Conservation (phyloP, 257 asterid genomes). For the Rhazya stricta region DNA sequence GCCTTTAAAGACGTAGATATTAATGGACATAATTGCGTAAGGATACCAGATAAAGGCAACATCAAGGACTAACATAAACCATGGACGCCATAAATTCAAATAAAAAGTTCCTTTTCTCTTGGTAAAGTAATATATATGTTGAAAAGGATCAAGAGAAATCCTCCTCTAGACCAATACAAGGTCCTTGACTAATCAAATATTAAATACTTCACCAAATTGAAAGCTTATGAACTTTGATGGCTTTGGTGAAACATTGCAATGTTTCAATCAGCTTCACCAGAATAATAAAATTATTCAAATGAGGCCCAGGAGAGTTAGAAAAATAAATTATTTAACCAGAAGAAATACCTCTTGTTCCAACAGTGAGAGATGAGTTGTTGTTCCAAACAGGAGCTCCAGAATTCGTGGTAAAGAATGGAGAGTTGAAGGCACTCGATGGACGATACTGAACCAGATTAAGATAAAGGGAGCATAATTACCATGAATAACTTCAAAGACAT, state of each 20-base stretch:
- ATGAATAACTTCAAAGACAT: neutral
- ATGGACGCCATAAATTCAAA: neutral
- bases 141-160: neutral
- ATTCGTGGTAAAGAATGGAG: slow-evolving; percentile 34
- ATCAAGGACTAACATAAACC: neutral
- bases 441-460: slow-evolving; percentile 26
- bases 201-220: neutral
- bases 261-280: neutral
- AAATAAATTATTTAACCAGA: neutral
- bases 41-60: neutral
- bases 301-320: neutral
- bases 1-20: neutral
- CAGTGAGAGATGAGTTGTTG: slow-evolving; percentile 39
- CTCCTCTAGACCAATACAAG: no score
- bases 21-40: neutral
- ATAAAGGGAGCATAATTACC: neutral
- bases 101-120: neutral
- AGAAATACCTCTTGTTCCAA: slow-evolving; percentile 34
- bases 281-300: neutral
- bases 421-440: slow-evolving; percentile 39
- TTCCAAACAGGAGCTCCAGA: slow-evolving; percentile 40
- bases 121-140: neutral
- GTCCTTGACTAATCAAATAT: neutral
- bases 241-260: neutral
- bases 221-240: neutral